Evolutionary conservation across 441 rosid genomes (phyloP).

Genomic region (Melastoma candidum): DNA sequence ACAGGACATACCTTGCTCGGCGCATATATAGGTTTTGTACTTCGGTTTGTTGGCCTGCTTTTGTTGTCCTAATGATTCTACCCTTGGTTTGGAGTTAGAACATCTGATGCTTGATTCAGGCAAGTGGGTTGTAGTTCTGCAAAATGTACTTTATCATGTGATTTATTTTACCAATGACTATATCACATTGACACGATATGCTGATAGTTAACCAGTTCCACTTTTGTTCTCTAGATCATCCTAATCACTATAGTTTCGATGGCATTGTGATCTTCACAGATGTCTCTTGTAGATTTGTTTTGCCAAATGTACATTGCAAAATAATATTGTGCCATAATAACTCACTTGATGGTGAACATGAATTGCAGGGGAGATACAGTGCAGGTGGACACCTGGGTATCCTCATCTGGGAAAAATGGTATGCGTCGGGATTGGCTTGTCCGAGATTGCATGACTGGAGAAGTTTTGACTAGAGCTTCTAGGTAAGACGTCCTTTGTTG

Average conservation of each 20-base stretch:
- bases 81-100: no score
- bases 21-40: background rate
- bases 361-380: conserved; percentile 43
- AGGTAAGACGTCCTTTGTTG: conserved; percentile 20
- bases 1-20: background rate
- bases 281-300: no score
- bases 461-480: conserved; percentile 43
- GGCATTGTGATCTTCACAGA: no score
- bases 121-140: no score
- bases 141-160: no score
- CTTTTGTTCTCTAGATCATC: no score
- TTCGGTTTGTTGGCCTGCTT: background rate
- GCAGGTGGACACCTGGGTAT: conserved; percentile 56
- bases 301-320: background rate
- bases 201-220: no score
- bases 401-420: conserved; percentile 41
- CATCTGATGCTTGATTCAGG: no score
- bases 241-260: no score
- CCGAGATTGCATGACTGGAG: conserved; percentile 34
- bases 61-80: no score
- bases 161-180: no score
- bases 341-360: background rate
- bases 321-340: background rate
- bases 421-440: conserved; percentile 55
- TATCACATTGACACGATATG: no score